Evolutionary conservation across 106 monocot species (phyloP), one percentile per base, ranked within the genome.

Genomic region (Cymbidium sinense): DNA sequence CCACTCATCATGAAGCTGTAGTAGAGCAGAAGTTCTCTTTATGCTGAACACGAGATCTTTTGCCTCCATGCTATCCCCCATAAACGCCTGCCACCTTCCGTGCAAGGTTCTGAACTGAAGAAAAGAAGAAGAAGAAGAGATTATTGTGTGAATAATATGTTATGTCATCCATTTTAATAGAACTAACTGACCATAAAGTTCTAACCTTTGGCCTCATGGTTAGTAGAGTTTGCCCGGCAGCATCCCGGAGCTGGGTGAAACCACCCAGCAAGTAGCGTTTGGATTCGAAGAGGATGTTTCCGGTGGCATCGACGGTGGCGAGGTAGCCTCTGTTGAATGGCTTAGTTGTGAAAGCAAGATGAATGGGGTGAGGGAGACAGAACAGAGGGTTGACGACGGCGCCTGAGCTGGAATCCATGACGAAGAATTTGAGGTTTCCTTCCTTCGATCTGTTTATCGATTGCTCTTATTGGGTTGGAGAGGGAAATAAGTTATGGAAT

Each of bases 1-100:
- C 74, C 74, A 74, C 74, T 74, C 74, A 20, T 74, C 74, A 2
- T 74, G 27, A 74, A 74, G 2, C 25, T 44, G 74, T 2, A 73
- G 23, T 39, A 47, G 15, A 28, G 25, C 1, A 3, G 43, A 43
- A 21, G 27, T 74, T 27, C 44, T 74, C 74, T 44, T 74, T 37
- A 74, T 2, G 28, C 28, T 74, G 27, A 74, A 74, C 11, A 44
- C 17, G 2, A 74, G 28, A 28, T 74, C 74, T 25, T 25, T 27
- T 0, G 15, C 11, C 27, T 74, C 44, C 12, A 41, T 74, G 74
- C 74, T 44, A 27, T 74, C 47, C 23, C 74, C 43, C 8, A 2
- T 35, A 11, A 74, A 74, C 27, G 28, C 74, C 44, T 44, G 47
- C 74, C 74, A 74, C 44, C 74, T 8, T 23, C 20, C 25, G 44